Base-by-base conservation (phyloP, 1,284 basidiomycete genomes). In the Trichosporon inkin region DNA sequence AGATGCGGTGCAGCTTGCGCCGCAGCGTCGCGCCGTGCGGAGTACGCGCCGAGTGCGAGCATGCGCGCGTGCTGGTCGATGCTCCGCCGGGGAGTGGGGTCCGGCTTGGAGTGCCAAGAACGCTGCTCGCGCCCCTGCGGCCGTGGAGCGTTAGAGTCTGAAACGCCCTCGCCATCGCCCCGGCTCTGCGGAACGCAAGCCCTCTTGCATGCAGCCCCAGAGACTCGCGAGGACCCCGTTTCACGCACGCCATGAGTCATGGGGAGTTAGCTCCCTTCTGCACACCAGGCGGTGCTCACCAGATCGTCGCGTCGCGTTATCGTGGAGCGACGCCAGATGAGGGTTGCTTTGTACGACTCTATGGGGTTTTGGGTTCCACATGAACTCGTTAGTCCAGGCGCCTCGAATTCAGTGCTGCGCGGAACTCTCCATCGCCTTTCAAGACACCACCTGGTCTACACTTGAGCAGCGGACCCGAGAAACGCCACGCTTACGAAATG, bases 341-440 rank as follows among this genome's bases (percentile, higher is more conserved):
- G 24, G 22, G 22, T 38, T 38, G 36, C 36, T 28, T 5, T 4
- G 28, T 49, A 22, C 44, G 28, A 7, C 22, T 49, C 28, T 22
- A 22, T 28, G 24, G 13, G 28, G 22, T 28, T 49, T 49, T 49
- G 44, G 44, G 44, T 28, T 49, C 44, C 8, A 49, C 22, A 28
- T 28, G 44, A 28, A 32, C 16, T 28, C n/a, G 16, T 49, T 24
- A 32, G 16, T 16, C 7, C 8, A 17, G 28, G 8, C 44, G 44
- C 44, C 44, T n/a, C 44, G 14, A 40, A 49, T 49, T 49, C 24
- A 49, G 44, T 49, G 10, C 16, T 49, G 11, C 44, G 44, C 44
- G 44, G 44, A 49, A 49, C 44, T 49, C 44, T 49, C 44, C 44
- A 49, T 24, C 22, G 10, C 40, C 40, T 44, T 44, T 44, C 10